Base-by-base conservation (phyloP, 192 early-diverging fungal genomes). In the Umbelopsis ramanniana region DNA sequence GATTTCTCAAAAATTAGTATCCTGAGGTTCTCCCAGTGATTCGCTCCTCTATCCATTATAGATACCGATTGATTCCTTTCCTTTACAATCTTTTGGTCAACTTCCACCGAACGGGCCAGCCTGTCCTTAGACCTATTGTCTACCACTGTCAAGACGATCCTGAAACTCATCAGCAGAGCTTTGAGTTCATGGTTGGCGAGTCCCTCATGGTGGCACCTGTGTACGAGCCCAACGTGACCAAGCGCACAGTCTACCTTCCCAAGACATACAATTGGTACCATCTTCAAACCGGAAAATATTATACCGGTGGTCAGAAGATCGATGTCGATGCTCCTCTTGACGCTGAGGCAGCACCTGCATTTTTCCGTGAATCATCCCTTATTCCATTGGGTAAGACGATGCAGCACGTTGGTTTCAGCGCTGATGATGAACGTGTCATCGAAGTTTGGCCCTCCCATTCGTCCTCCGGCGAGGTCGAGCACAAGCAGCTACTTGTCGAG, bases 41-140 rank as follows among this genome's bases (percentile, higher is more conserved):
- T 21, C 76, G 86, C 33, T 78, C 81, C 10, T 81, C 86, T 12
- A 79, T 89, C 2, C 74, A 81, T 14, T 77, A 85, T 6, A 71
- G 88, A 8, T 89, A 89, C 78, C 75, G 75, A 23, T 53, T 87
- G 22, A 74, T 89, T 38, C 88, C 88, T 4, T 87, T 89, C 71
- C 55, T 89, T 0, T 89, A 89, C 73, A 75, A 76, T 11, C 71
- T 86, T 7, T 66, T 75, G 38, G 48, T 84, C 52, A 79, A 86
- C 48, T 75, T 78, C 14, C 33, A 66, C 47, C 45, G 54, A 11
- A 67, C 50, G 3, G 81, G 80, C 35, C 37, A 63, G 19, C 88
- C 88, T 12, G 55, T 88, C 12, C 76, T 87, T 26, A 82, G 88
- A 26, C 88, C 88, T 0, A 55, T 82, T 8, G 72, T 89, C 48